Base-by-base conservation (phyloP, 305 asterid genomes). In the Coffea humblotiana region DNA sequence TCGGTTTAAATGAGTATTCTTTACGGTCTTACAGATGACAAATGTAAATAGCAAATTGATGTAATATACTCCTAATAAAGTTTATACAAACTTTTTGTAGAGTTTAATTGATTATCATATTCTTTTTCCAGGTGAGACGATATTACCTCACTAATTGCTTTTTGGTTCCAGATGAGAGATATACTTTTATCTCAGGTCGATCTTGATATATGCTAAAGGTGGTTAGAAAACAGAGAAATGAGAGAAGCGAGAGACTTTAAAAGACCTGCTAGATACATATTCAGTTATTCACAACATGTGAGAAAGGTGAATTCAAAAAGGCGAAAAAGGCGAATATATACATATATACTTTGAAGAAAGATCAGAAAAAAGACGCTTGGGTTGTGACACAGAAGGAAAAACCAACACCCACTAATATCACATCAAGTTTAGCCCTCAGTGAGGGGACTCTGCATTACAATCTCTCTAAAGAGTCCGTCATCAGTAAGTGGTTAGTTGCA, bases 41-140 rank as follows among this genome's bases (percentile, higher is more conserved):
- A 87, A 23, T 86, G 91, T 89, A 88, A 64, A 86, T 84, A 88
- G 68, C 35, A 72, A 48, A 61, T 67, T 43, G 47, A 67, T 74
- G 77, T 32, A 69, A 54, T 27, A 54, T 54, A 54, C 1, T 12
- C 8, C 0, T 27, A 48, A 13, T 51, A 25, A 4, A 0, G 45
- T 25, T 43, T 12, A 4, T 32, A 40, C 16, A 2, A 37, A 8
- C 18, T 0, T 27, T 9, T 11, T 73, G 15, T 73, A 19, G 8
- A 2, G n/a, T 72, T 79, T 72, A 18, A 64, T 6, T 6, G 27
- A 23, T 9, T 6, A 7, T 29, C 23, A 18, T 47, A 49, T n/a
- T 64, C 37, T 13, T 27, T 23, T 23, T 16, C 27, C 45, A 32
- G 29, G 14, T 49, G n/a, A 72, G 4, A 45, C 8, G 3, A 10